Percentiles rank a stretch among this genome's conserved stretches.
Evolutionary conservation across 1,284 basidiomycete species (phyloP).

Genomic region (Inonotus hispidus): DNA sequence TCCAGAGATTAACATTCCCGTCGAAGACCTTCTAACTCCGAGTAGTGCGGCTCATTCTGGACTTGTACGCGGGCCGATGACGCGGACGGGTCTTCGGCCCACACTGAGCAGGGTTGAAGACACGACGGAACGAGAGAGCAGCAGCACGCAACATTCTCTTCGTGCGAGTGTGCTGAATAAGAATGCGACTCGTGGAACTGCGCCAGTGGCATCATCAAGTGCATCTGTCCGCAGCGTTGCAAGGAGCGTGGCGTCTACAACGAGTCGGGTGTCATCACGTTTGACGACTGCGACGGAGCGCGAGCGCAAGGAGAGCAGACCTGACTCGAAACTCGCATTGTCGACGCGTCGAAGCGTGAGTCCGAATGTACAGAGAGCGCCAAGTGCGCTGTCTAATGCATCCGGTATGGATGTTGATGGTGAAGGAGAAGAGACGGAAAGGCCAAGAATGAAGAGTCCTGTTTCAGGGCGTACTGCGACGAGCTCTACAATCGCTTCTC

Average conservation of each 20-base stretch:
- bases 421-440: not conserved
- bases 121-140: slow-evolving; percentile 41
- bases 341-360: slow-evolving; percentile 13
- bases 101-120: slow-evolving; percentile 27
- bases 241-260: slow-evolving; percentile 13
- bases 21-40: slow-evolving; percentile 59
- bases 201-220: slow-evolving; percentile 6
- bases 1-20: slow-evolving; percentile 72
- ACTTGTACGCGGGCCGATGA: slow-evolving; percentile 24
- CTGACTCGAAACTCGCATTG: slow-evolving; percentile 66
- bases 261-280: slow-evolving; percentile 16
- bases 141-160: slow-evolving; percentile 38
- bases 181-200: slow-evolving; percentile 30
- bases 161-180: slow-evolving; percentile 55
- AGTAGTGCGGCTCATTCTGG: slow-evolving; percentile 18
- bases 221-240: slow-evolving; percentile 15
- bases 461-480: not conserved
- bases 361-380: not conserved
- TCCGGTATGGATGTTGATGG: slow-evolving; percentile 16
- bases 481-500: slow-evolving; percentile 4
- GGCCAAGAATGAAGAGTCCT: not conserved
- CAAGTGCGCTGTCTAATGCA: slow-evolving; percentile 9
- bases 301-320: slow-evolving; percentile 29
- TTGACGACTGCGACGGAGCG: slow-evolving; percentile 21
- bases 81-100: slow-evolving; percentile 23